Percentiles rank a stretch among this genome's conserved stretches.
Conservation (phyloP, 768 basidiomycete species). For the Guyanaporus albipodus region DNA sequence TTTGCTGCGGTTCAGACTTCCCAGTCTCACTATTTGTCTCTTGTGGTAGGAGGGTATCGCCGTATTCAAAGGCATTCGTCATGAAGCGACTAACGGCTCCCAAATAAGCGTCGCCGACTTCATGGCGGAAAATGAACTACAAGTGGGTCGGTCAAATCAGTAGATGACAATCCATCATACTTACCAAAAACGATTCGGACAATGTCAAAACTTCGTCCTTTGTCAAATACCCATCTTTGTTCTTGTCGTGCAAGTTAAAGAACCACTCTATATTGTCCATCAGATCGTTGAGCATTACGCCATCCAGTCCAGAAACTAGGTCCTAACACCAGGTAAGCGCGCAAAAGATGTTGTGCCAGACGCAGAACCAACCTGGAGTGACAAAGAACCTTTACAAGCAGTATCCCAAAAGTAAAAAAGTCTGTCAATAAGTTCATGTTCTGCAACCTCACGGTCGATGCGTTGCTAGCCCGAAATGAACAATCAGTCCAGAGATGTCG, state of each 20-base stretch:
- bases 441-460: slow-evolving; percentile 83
- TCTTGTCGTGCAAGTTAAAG: slow-evolving; percentile 92
- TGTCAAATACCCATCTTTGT: slow-evolving; percentile 91
- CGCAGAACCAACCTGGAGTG: slow-evolving; percentile 65
- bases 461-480: slow-evolving; percentile 55
- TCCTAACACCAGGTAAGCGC: slow-evolving; percentile 50
- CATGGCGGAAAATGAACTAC: slow-evolving; percentile 97
- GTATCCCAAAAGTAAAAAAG: slow-evolving; percentile 95
- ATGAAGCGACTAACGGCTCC: slow-evolving; percentile 96
- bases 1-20: slow-evolving; percentile 40
- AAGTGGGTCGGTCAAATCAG: slow-evolving; percentile 4
- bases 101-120: slow-evolving; percentile 93
- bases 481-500: not conserved
- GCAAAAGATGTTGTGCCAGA: not conserved
- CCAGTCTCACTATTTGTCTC: slow-evolving; percentile 31
- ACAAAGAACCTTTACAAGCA: slow-evolving; percentile 74
- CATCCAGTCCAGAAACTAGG: slow-evolving; percentile 81
- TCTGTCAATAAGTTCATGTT: slow-evolving; percentile 93
- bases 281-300: slow-evolving; percentile 92
- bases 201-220: slow-evolving; percentile 96
- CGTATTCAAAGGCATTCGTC: slow-evolving; percentile 98
- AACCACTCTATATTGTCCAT: slow-evolving; percentile 99
- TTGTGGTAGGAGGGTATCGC: slow-evolving; percentile 79
- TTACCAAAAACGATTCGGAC: slow-evolving; percentile 88
- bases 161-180: not conserved